A percentile compares a stretch with the other conserved stretches of the same genome.
Conservation (phyloP, 768 basidiomycete genomes). For the Trametes sanguinea region DNA sequence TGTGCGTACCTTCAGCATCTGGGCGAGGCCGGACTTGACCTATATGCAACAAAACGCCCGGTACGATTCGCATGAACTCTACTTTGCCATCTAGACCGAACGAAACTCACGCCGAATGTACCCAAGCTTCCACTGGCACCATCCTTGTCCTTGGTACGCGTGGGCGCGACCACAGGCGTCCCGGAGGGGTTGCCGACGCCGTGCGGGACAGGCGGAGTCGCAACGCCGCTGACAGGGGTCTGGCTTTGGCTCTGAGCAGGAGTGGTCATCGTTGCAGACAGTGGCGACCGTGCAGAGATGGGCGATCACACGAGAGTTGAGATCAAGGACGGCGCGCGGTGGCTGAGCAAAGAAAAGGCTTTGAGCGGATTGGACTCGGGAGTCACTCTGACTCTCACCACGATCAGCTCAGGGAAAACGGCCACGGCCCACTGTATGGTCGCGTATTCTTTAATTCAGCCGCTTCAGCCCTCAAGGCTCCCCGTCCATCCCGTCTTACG, state of each 20-base stretch:
- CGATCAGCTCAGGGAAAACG: not conserved
- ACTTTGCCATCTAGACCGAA: not conserved
- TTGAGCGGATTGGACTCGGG: not conserved
- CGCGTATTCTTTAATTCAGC: not conserved
- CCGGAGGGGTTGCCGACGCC: conserved; percentile 42
- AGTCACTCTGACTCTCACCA: conserved; percentile 12
- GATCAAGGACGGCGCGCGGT: not conserved
- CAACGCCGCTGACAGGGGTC: conserved; percentile 26
- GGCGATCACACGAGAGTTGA: conserved; percentile 3
- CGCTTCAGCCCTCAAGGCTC: not conserved
- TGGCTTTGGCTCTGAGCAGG: conserved; percentile 27
- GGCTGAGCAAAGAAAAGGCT: conserved; percentile 3
- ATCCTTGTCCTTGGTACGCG: conserved; percentile 51
- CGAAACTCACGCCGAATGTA: conserved; percentile 62
- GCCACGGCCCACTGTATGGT: not conserved
- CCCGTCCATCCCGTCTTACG: conserved; percentile 12
- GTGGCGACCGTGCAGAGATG: conserved; percentile 1
- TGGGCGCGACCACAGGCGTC: conserved; percentile 49
- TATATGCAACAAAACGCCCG: conserved; percentile 30
- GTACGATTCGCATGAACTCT: not conserved
- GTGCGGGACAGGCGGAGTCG: conserved; percentile 31
- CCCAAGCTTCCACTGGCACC: conserved; percentile 63
- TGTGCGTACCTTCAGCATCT: conserved; percentile 81
- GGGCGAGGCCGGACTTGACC: conserved; percentile 93
- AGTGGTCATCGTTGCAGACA: conserved; percentile 29